Percentiles rank a stretch among this genome's conserved stretches.
Evolutionary conservation across 1,284 basidiomycete genomes (phyloP).

Genomic region (Tilletia setariae): DNA sequence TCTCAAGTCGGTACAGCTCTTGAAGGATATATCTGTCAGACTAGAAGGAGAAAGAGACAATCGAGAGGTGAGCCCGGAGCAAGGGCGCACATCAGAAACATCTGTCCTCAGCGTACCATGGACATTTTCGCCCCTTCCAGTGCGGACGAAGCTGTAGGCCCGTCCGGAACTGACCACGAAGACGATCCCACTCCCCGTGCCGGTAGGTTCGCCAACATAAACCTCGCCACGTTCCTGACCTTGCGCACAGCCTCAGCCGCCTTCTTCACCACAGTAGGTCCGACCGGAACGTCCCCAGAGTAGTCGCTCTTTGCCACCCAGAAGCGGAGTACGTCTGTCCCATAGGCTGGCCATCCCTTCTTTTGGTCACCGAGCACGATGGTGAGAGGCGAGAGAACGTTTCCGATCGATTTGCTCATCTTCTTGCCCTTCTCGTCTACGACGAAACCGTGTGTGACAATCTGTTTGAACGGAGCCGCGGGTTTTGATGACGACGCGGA

Average conservation of each 20-base stretch:
- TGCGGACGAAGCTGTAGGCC: neutral
- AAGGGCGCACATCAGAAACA: neutral
- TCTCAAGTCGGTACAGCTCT: slow-evolving; percentile 73
- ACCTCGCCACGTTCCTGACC: slow-evolving; percentile 83
- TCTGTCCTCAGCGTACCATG: neutral
- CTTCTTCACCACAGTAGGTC: slow-evolving; percentile 73
- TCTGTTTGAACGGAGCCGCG: slow-evolving; percentile 67
- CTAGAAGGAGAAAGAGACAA: slow-evolving; percentile 52
- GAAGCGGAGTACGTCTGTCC: slow-evolving; percentile 79
- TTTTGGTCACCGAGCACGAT: slow-evolving; percentile 69
- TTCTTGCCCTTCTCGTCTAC: slow-evolving; percentile 86
- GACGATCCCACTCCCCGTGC: neutral
- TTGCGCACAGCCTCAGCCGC: slow-evolving; percentile 76
- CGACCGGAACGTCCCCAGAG: slow-evolving; percentile 81
- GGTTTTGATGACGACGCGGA: slow-evolving; percentile 16
- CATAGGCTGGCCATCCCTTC: slow-evolving; percentile 67
- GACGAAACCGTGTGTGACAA: slow-evolving; percentile 97
- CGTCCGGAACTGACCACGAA: neutral
- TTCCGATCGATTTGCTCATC: slow-evolving; percentile 98
- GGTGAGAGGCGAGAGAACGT: slow-evolving; percentile 79
- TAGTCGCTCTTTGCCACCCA: slow-evolving; percentile 93
- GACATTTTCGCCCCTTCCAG: neutral
- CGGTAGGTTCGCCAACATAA: slow-evolving; percentile 72
- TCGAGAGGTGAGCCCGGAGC: neutral
- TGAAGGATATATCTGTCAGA: slow-evolving; percentile 81